These are phyloP conservation scores for Cytospora piceicola DNA, from an alignment of 2,329 filamentous ascomycete genomes.

Conservation along the genomic window DNA sequence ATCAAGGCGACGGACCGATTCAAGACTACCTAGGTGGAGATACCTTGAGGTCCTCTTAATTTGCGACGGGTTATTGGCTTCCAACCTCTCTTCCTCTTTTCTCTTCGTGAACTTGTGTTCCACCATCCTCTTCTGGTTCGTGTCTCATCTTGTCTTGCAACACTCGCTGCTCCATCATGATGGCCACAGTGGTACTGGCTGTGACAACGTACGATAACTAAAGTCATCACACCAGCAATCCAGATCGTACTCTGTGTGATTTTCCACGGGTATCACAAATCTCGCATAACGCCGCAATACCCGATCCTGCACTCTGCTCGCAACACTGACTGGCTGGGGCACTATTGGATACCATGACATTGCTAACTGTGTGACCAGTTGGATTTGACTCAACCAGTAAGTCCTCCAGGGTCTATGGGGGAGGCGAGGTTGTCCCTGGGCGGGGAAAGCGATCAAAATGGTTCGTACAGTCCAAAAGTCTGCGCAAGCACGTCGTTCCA, in stretches of 20 bases:
- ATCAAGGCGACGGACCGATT: no score
- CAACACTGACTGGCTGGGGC: no score
- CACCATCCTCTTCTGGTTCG: no score
- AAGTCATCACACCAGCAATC: background rate
- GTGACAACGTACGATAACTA: background rate
- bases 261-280: background rate
- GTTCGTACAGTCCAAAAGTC: no score
- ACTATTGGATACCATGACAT: background rate
- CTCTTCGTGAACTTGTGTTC: no score
- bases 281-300: slow-evolving; percentile 2
- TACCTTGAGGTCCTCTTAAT: no score
- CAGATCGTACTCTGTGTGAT: background rate
- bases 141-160: no score
- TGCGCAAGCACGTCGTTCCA: background rate
- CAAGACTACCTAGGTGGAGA: no score
- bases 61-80: no score
- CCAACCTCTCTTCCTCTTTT: no score
- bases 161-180: background rate
- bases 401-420: no score
- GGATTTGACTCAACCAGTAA: background rate
- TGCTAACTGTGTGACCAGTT: background rate
- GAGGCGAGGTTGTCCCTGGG: background rate
- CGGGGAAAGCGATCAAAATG: background rate
- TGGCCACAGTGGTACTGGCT: background rate
- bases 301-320: background rate